A percentile compares a stretch with the other conserved stretches of the same genome.
phyloP scores from a whole-genome alignment of 306 rosid species.

The Senna tora region DNA sequence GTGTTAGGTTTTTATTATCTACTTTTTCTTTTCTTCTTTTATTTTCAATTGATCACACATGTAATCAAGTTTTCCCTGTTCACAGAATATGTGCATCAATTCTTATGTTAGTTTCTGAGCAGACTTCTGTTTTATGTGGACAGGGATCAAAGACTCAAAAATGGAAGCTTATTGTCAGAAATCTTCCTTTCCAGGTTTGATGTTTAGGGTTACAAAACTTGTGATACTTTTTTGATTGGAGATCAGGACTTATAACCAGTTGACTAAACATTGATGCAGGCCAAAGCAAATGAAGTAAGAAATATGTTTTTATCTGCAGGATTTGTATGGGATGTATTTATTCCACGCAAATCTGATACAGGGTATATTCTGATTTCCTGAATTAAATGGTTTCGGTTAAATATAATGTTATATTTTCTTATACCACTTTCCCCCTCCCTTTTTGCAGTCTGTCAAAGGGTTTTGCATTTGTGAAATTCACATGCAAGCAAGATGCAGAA shows the following conservation, averaged over 20 bases:
- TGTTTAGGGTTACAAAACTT: slow-evolving; percentile 21
- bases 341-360: slow-evolving; percentile 74
- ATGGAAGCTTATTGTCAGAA: slow-evolving; percentile 92
- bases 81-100: slow-evolving; percentile 10
- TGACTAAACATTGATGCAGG: slow-evolving; percentile 61
- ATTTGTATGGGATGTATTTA: slow-evolving; percentile 85
- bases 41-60: slow-evolving; percentile 20
- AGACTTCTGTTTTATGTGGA: slow-evolving; percentile 34
- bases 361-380: slow-evolving; percentile 54
- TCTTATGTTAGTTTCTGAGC: slow-evolving; percentile 40
- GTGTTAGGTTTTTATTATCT: slow-evolving; percentile 21
- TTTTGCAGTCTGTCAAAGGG: slow-evolving; percentile 85
- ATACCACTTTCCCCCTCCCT: slow-evolving; percentile 18
- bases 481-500: slow-evolving; percentile 84
- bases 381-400: slow-evolving; percentile 15
- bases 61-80: slow-evolving; percentile 13
- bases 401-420: slow-evolving; percentile 21
- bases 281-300: slow-evolving; percentile 62
- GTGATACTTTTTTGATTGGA: slow-evolving; percentile 22
- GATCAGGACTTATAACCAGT: slow-evolving; percentile 40
- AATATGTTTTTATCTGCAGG: slow-evolving; percentile 74
- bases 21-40: slow-evolving; percentile 17
- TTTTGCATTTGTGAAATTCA: slow-evolving; percentile 92
- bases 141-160: slow-evolving; percentile 96
- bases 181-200: slow-evolving; percentile 92